These are phyloP conservation scores for Trichoderma atroviride DNA, from an alignment of 2,329 filamentous ascomycete species.

Conservation along the genomic window DNA sequence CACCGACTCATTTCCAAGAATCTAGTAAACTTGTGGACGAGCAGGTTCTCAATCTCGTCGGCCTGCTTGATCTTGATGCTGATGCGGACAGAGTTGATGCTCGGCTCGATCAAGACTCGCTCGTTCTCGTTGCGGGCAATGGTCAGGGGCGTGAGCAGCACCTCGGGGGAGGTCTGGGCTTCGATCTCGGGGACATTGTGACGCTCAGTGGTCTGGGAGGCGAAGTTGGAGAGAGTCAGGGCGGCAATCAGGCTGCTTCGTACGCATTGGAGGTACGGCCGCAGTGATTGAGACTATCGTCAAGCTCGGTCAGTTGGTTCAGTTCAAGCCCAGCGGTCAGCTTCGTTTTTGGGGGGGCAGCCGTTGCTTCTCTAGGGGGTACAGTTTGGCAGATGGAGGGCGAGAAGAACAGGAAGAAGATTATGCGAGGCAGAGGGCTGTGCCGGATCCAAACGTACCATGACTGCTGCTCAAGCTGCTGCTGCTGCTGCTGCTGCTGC, in stretches of 20 bases:
- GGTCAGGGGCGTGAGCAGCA: constrained; percentile 86
- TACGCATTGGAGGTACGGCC: constrained; percentile 94
- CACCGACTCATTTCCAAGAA: constrained; percentile 62
- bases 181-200: constrained; percentile 99
- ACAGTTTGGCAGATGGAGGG: neutral
- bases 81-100: constrained; percentile 93
- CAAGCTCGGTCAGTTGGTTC: neutral
- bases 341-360: neutral
- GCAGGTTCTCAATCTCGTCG: constrained; percentile 96
- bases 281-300: constrained; percentile 85
- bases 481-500: constrained; percentile 21
- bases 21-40: constrained; percentile 97
- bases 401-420: neutral
- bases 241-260: constrained; percentile 92
- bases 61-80: constrained; percentile 99
- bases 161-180: constrained; percentile 87
- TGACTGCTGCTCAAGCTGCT: constrained; percentile 24
- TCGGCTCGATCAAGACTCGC: constrained; percentile 92
- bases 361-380: neutral
- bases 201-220: constrained; percentile 91
- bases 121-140: constrained; percentile 92
- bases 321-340: constrained; percentile 19
- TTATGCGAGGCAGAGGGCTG: neutral
- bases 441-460: constrained; percentile 1
- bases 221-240: constrained; percentile 88